phyloP scores from a whole-genome alignment of 306 rosid genomes.

The Quercus robur region DNA sequence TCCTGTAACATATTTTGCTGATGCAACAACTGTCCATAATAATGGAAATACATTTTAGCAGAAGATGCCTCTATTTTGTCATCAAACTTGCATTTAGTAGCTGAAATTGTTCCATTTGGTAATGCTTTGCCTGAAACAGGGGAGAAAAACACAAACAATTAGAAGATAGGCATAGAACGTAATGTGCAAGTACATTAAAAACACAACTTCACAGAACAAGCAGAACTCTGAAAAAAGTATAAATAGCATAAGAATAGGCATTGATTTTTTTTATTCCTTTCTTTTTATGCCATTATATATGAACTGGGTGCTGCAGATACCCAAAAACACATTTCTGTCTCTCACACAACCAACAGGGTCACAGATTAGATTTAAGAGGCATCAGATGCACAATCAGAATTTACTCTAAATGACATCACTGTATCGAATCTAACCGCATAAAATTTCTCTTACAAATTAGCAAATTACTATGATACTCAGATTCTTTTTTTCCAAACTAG shows the following conservation, averaged over 20 bases:
- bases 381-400: neutral
- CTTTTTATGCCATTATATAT: neutral
- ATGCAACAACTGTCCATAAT: conserved; percentile 90
- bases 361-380: neutral
- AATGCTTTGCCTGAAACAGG: conserved; percentile 41
- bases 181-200: neutral
- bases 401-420: neutral
- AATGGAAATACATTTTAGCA: conserved; percentile 95
- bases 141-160: neutral
- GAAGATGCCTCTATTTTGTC: conserved; percentile 91
- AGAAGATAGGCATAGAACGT: neutral
- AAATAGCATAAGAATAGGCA: neutral
- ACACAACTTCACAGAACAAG: neutral
- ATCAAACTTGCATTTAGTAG: conserved; percentile 77
- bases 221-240: neutral
- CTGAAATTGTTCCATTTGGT: conserved; percentile 56
- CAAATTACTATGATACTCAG: too few relatives aligned
- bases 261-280: neutral
- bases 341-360: neutral
- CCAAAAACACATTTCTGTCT: neutral
- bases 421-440: neutral
- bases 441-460: neutral
- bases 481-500: neutral
- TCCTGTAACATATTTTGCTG: conserved; percentile 98
- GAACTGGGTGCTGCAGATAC: neutral